A percentile compares a stretch with the other conserved stretches of the same genome.
These are phyloP conservation scores for Ogataea angusta DNA, from an alignment of 805 yeast genomes.

Conservation along the genomic window DNA sequence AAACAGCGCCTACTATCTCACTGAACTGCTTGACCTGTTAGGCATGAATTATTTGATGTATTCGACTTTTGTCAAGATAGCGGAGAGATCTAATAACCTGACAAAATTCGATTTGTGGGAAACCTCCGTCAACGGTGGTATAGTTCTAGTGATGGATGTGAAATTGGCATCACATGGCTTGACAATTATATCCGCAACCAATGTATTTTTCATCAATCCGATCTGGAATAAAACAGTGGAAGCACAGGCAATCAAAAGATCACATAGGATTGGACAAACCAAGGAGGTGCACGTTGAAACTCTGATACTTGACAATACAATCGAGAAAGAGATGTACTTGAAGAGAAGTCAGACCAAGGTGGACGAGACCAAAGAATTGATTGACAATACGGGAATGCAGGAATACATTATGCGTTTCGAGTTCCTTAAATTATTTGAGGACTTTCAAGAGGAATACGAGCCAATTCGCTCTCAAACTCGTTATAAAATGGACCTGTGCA, in stretches of 20 bases:
- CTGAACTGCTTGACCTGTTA: conserved; percentile 59
- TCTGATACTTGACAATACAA: conserved; percentile 54
- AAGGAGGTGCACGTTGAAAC: conserved; percentile 69
- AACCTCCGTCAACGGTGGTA: conserved; percentile 44
- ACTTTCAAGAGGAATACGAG: conserved; percentile 35
- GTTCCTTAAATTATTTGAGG: conserved; percentile 38
- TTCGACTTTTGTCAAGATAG: conserved; percentile 54
- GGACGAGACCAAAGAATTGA: conserved; percentile 36
- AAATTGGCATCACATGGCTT: conserved; percentile 67
- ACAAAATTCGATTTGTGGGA: conserved; percentile 45
- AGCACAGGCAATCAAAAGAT: conserved; percentile 75
- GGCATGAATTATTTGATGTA: conserved; percentile 63
- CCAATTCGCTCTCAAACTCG: conserved; percentile 33
- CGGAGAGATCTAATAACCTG: conserved; percentile 50
- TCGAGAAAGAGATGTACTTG: conserved; percentile 66
- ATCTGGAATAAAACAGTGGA: conserved; percentile 68
- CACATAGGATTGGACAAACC: conserved; percentile 71
- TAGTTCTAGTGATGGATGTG: conserved; percentile 62
- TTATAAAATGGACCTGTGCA: conserved; percentile 4
- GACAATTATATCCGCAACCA: conserved; percentile 63
- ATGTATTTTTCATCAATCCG: conserved; percentile 68
- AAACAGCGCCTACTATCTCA: conserved; percentile 64
- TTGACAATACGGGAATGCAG: conserved; percentile 59
- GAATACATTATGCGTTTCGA: conserved; percentile 49
- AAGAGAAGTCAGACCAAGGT: conserved; percentile 25